These are phyloP conservation scores for Podaxis mareebaensis DNA, from an alignment of 768 basidiomycete genomes.

Conservation along the genomic window DNA sequence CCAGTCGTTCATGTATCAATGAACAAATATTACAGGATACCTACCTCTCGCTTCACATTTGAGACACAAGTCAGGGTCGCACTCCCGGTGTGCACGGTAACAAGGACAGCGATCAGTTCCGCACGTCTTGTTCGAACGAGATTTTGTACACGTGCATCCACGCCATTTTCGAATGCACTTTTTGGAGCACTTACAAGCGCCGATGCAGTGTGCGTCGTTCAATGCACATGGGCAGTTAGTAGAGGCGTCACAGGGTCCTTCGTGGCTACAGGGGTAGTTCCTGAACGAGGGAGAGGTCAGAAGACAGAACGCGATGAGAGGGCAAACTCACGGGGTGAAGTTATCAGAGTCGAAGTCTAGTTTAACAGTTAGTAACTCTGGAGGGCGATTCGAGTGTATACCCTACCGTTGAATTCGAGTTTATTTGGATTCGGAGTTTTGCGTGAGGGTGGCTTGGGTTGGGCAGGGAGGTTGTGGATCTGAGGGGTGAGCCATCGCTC, in stretches of 20 bases:
- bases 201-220: constrained; percentile 41
- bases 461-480: background rate
- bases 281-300: constrained; percentile 22
- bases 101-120: constrained; percentile 38
- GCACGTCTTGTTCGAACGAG: constrained; percentile 19
- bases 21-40: background rate
- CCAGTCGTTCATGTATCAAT: background rate
- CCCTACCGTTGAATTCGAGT: constrained; percentile 7
- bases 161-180: constrained; percentile 44
- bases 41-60: constrained; percentile 36
- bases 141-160: constrained; percentile 36
- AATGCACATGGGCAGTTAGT: constrained; percentile 41
- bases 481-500: constrained; percentile 7
- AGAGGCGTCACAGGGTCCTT: constrained; percentile 43
- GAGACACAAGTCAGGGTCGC: constrained; percentile 52
- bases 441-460: background rate
- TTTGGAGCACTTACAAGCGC: constrained; percentile 47
- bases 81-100: constrained; percentile 37
- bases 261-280: constrained; percentile 43
- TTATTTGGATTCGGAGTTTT: background rate
- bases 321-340: constrained; percentile 16
- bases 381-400: background rate
- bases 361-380: background rate
- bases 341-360: constrained; percentile 8
- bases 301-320: background rate